Evolutionary conservation across 371 early-diverging fungal genomes (phyloP).

Genomic region (Mortierella sp.): DNA sequence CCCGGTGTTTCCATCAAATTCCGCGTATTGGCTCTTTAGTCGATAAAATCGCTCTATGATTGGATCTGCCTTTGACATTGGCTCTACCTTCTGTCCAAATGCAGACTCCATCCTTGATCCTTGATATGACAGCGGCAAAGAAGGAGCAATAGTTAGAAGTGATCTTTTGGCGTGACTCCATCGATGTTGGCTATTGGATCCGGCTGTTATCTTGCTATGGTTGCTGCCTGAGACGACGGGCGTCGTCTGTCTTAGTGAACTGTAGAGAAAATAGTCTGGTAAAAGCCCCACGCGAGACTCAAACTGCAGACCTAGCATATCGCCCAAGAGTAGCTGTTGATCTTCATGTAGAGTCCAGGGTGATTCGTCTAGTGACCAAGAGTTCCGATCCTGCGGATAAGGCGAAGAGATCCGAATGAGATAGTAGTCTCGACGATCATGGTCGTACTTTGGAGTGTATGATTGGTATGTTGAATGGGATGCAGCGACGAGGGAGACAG

Average conservation of each 20-base stretch:
- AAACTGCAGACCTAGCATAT: conserved; percentile 26
- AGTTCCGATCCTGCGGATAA: conserved; percentile 34
- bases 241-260: conserved; percentile 7
- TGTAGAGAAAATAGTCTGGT: conserved; percentile 39
- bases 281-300: conserved; percentile 34
- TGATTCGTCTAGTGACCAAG: conserved; percentile 26
- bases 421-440: conserved; percentile 30
- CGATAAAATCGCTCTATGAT: conserved; percentile 24
- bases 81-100: background rate
- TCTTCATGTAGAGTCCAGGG: conserved; percentile 51
- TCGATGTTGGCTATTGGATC: no score
- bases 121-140: background rate
- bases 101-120: background rate
- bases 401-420: conserved; percentile 23
- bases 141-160: background rate
- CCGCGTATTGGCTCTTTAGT: conserved; percentile 14
- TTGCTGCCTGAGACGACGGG: background rate
- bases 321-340: conserved; percentile 30
- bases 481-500: no score
- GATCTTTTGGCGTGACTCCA: no score
- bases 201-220: background rate
- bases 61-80: conserved; percentile 6
- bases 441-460: conserved; percentile 19
- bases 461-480: no score
- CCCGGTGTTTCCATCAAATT: background rate